phyloP scores from a whole-genome alignment of 257 asterid genomes.

The Coffea eugenioides region DNA sequence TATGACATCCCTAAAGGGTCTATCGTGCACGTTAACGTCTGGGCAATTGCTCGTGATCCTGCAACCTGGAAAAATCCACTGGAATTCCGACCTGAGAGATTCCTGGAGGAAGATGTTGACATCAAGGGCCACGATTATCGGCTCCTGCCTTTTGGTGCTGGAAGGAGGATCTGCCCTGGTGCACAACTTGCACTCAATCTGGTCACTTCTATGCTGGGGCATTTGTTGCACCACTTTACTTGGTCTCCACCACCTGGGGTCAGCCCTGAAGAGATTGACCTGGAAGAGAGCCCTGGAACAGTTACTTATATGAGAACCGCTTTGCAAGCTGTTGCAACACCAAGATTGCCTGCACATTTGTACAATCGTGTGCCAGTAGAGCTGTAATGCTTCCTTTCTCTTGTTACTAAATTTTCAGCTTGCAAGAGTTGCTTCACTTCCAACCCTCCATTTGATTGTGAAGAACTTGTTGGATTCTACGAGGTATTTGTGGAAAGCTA shows the following conservation, averaged over 20 bases:
- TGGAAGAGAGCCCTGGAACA: conserved; percentile 81
- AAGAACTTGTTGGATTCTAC: not conserved
- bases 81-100: conserved; percentile 76
- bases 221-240: conserved; percentile 62
- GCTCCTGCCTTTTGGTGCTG: conserved; percentile 78
- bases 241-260: conserved; percentile 55
- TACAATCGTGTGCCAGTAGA: conserved; percentile 59
- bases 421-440: not conserved
- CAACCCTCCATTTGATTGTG: not conserved
- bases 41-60: conserved; percentile 85
- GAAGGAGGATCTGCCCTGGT: conserved; percentile 79
- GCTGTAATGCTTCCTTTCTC: conserved; percentile 11
- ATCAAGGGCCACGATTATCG: conserved; percentile 82
- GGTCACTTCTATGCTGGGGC: conserved; percentile 69
- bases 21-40: conserved; percentile 67
- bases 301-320: conserved; percentile 80
- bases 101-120: conserved; percentile 72
- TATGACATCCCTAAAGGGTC: conserved; percentile 78
- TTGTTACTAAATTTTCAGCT: not conserved
- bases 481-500: not conserved
- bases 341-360: conserved; percentile 56
- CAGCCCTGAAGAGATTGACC: conserved; percentile 61
- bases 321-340: conserved; percentile 53
- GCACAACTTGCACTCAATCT: conserved; percentile 66
- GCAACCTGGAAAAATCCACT: conserved; percentile 63